Base-by-base conservation (phyloP, 2,329 filamentous ascomycete species). In the Curvularia lunata region DNA sequence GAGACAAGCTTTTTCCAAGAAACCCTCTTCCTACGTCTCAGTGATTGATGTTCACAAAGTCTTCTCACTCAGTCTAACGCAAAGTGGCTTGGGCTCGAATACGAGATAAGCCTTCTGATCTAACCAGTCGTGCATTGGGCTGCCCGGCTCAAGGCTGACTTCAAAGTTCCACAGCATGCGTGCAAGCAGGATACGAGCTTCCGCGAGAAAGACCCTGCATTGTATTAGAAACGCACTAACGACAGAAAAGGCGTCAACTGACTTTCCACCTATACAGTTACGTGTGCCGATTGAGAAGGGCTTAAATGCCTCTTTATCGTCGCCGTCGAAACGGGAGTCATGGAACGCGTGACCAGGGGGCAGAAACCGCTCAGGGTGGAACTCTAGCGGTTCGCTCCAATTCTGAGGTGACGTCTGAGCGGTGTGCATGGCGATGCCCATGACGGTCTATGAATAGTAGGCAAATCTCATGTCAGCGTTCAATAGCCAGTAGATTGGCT, bases 191-290 rank as follows among this genome's bases (percentile, higher is more conserved):
- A 51, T 42, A 16, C 38, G 34, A 1, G 48, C 48, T 32, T 51
- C 48, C 5, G 48, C 48, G 25, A 51, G 48, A 19, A 51, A 51
- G 25, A 51, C 48, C 37, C 48, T 51, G 37, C 5, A 30, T 21
- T 2, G 37, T 12, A 16, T 51, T 42, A 51, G 47, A 7, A 27
- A 19, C 19, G 2, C 34, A 18, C n/a, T n/a, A n/a, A n/a, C 13
- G 8, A 18, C 34, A 37, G 7, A 40, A 30, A 6, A 37, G 27
- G 27, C 13, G 27, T 10, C 12, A 13, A 53, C 54, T 48, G 30
- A 53, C 54, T 48, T 57, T n/a, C 54, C 52, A 21, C 54, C 54
- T 13, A 57, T 45, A 38, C 54, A 57, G 21, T 50, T 50, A 28
- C 54, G 54, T 37, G 49, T 50, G 16, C 54, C 54, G 19, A 57